Percentiles rank a stretch among this genome's conserved stretches.
Evolutionary conservation across 2,329 filamentous ascomycete species (phyloP).

Genomic region (Penicillium sp.): DNA sequence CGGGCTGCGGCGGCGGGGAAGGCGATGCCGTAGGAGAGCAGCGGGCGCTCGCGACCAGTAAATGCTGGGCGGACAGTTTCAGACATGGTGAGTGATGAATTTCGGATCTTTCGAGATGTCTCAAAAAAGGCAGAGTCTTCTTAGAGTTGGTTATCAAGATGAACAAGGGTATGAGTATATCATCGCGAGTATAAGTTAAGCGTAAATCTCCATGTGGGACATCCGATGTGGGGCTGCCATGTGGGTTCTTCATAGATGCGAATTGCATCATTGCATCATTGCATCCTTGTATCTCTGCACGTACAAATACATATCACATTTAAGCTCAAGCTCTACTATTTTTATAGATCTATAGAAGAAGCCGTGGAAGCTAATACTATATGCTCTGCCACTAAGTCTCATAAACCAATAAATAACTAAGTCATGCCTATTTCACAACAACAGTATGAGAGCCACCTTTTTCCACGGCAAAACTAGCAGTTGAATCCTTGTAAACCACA

Average conservation of each 20-base stretch:
- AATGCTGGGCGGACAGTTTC: slow-evolving; percentile 38
- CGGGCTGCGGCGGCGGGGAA: slow-evolving; percentile 51
- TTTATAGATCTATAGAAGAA: too few species aligned
- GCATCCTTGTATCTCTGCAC: too few species aligned
- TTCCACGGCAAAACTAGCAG: slow-evolving; percentile 24
- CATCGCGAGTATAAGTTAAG: not conserved
- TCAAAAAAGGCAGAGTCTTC: too few species aligned
- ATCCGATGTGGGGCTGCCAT: slow-evolving; percentile 3
- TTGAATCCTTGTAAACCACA: slow-evolving; percentile 23
- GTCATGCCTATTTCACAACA: too few species aligned
- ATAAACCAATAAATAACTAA: slow-evolving; percentile 19
- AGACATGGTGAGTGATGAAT: not conserved
- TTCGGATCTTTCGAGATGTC: too few species aligned
- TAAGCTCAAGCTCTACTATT: too few species aligned
- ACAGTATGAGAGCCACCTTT: slow-evolving; percentile 29
- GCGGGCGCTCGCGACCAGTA: slow-evolving; percentile 40
- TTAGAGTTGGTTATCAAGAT: too few species aligned
- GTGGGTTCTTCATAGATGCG: not conserved
- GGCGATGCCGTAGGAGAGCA: slow-evolving; percentile 53
- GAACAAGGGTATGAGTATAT: not conserved
- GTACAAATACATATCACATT: too few species aligned
- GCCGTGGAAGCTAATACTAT: too few species aligned
- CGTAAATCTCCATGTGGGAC: not conserved
- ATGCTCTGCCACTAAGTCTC: too few species aligned
- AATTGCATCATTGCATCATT: too few species aligned